Base-by-base conservation (phyloP, 2,329 filamentous ascomycete species). In the Fusarium aywerte region DNA sequence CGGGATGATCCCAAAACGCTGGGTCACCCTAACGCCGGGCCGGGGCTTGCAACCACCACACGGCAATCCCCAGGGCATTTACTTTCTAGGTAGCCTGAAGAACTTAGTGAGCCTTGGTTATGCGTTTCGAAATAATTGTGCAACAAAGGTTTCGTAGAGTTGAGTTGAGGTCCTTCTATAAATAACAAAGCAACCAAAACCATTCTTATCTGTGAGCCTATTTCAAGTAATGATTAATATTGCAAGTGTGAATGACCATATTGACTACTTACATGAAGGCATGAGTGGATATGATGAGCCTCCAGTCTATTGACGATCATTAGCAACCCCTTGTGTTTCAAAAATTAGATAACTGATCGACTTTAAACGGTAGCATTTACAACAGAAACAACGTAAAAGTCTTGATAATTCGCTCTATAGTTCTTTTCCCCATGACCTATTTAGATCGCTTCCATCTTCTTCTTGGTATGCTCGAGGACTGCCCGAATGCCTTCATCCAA, bases 401-500 rank as follows among this genome's bases (percentile, higher is more conserved):
- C 31, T 40, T 35, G 35, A 27, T 15, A 43, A 45, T 56, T 62
- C 32, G 52, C 47, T 58, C 39, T 15, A 27, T 45, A 18, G 40
- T 32, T 23, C 8, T 32, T 42, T 21, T 50, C 18, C 38, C 8
- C 43, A 47, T 47, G 20, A 20, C 23, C 31, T 35, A 31, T 61
- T 35, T 54, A 68, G 15, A 52, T 47, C 10, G 47, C 27, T 51
- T 56, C 49, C 65, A 76, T 53, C 57, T 76, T 77, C 36, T 58
- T 71, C 75, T 79, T 83, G 0, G 83, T 86, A 68, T 86, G 81
- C 70, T 85, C 81, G 66, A 90, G 67, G 2, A 90, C 87, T 9
- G 79, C 81, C 58, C 79, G 79, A 64, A 90, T 83, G 35, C 80
- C 83, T n/a, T 80, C 77, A 71, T 90, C 88, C 42, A 90, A 76